Conservation (phyloP, 345 rosid species). For the Dovyalis caffra region DNA sequence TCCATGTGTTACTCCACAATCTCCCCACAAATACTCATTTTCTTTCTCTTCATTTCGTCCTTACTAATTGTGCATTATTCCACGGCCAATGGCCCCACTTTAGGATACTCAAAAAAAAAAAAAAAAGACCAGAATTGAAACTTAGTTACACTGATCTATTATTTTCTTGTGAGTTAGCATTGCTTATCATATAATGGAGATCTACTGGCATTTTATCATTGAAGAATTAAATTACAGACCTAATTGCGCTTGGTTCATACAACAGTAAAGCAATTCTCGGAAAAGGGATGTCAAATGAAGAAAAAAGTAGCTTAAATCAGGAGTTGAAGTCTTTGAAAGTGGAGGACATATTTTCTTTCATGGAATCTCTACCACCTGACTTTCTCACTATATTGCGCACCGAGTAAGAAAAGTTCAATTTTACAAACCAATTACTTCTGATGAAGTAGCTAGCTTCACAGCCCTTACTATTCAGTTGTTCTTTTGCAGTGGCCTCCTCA, state of each 20-base stretch:
- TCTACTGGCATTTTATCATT: background rate
- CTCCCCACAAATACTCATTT: too few species aligned
- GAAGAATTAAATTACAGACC: background rate
- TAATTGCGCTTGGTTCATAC: conserved; percentile 14
- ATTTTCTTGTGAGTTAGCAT: background rate
- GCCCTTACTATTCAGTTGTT: conserved; percentile 2
- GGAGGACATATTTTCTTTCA: conserved; percentile 81
- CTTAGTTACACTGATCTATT: background rate
- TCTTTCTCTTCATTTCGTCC: background rate
- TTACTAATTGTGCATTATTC: background rate
- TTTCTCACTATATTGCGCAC: conserved; percentile 63
- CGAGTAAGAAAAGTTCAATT: conserved; percentile 49
- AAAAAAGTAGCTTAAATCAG: conserved; percentile 59
- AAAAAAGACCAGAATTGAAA: background rate
- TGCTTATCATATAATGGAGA: background rate
- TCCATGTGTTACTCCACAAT: background rate
- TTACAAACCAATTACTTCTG: background rate
- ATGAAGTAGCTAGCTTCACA: conserved; percentile 1
- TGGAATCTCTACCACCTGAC: conserved; percentile 85
- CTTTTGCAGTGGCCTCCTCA: conserved; percentile 59
- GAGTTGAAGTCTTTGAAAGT: conserved; percentile 60
- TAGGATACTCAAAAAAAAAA: background rate
- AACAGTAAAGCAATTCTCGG: conserved; percentile 74
- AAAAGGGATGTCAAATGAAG: conserved; percentile 61
- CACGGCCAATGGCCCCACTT: background rate